These are phyloP conservation scores for Penstemon eatonii DNA, from an alignment of 257 asterid species.

Conservation along the genomic window DNA sequence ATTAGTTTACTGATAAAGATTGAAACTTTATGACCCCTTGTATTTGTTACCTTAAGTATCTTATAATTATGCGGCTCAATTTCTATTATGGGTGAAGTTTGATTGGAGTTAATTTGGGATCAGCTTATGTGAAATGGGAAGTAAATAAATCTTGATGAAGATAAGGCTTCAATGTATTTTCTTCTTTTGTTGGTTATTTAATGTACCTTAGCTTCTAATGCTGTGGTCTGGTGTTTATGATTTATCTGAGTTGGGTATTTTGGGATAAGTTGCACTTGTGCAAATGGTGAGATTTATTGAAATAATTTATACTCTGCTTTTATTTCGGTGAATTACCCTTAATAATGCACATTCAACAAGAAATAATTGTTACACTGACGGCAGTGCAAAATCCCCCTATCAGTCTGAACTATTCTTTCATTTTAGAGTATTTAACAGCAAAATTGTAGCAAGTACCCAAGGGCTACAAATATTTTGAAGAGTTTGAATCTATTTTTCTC, in stretches of 20 bases:
- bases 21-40: constrained; percentile 11
- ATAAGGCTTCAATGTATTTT: not conserved
- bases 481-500: not conserved
- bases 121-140: not conserved
- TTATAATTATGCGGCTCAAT: not conserved
- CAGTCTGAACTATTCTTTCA: too few relatives aligned
- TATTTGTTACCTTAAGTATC: not conserved
- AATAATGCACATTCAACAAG: not conserved
- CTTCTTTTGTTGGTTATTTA: not conserved
- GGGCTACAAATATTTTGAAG: not conserved
- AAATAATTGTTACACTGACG: too few relatives aligned
- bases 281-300: not conserved
- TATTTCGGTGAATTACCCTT: not conserved
- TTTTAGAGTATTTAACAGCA: too few relatives aligned
- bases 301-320: not conserved
- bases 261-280: not conserved
- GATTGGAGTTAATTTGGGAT: constrained; percentile 19
- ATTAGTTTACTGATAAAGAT: not conserved
- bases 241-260: not conserved
- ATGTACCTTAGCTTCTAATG: not conserved
- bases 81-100: not conserved
- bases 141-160: constrained; percentile 1
- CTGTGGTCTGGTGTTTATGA: not conserved
- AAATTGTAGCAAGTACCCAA: too few relatives aligned
- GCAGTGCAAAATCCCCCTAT: too few relatives aligned